Evolutionary conservation across 2,329 filamentous ascomycete genomes (phyloP), one percentile per base, ranked within the genome.

Genomic region (Microdochium bolleyi): DNA sequence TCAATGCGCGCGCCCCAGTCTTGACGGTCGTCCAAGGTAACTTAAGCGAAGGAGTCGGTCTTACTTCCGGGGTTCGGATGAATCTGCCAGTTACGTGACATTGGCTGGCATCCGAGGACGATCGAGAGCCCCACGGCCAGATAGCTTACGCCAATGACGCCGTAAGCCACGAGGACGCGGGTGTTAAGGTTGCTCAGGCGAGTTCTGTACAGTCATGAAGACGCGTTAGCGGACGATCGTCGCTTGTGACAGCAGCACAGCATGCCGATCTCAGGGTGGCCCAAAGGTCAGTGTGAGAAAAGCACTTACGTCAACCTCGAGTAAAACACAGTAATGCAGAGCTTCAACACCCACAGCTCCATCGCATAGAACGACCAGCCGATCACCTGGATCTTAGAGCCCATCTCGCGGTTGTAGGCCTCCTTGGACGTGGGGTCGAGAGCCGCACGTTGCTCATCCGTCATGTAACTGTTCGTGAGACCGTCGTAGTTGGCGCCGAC

Each of bases 1-100:
- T 27, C 51, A 1, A 49, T 46, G 58, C 57, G 19, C n/a, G n/a
- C n/a, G n/a, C n/a, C n/a, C n/a, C n/a, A n/a, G n/a, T n/a, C n/a
- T n/a, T n/a, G n/a, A n/a, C n/a, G n/a, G n/a, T n/a, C n/a, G n/a
- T n/a, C n/a, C n/a, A n/a, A n/a, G n/a, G n/a, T n/a, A n/a, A n/a
- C n/a, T n/a, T n/a, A n/a, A n/a, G 51, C 53, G 16, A 30, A 52
- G 52, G 30, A 52, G 48, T n/a, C 44, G 48, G 22, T 66, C 70
- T 55, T 54, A 75, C 71, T 71, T 5, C 73, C 73, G 4, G 75
- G 75, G 19, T 74, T 58, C 3, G 73, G 76, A 54, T 67, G 61
- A 38, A 70, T 76, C 60, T 79, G 76, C 75, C 76, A 79, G 54
- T 76, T 75, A 51, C 71, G 70, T 21, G 67, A 58, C 37, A 78